A percentile compares a stretch with the other conserved stretches of the same genome.
phyloP scores from a whole-genome alignment of 805 yeast species.

The Cyberlindnera misumaiensis region DNA sequence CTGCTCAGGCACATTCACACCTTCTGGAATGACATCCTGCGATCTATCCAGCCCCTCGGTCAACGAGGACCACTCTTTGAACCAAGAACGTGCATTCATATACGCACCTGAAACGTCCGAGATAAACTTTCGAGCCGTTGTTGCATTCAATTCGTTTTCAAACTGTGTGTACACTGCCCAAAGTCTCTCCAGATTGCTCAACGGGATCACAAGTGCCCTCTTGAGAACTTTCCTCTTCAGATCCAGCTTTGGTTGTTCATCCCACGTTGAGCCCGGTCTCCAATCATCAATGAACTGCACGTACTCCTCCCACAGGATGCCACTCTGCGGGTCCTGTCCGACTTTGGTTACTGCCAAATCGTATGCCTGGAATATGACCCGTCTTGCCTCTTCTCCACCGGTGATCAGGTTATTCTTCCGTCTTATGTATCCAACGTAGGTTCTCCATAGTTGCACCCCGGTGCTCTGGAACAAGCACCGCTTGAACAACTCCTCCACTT shows the following conservation, averaged over 20 bases:
- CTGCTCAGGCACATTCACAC: conserved; percentile 28
- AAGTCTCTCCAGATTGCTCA: conserved; percentile 61
- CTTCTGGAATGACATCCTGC: conserved; percentile 24
- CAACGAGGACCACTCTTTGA: conserved; percentile 59
- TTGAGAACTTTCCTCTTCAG: conserved; percentile 67
- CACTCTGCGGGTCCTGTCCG: conserved; percentile 70
- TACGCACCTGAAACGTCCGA: conserved; percentile 78
- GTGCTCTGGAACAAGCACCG: conserved; percentile 55
- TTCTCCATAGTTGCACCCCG: conserved; percentile 64
- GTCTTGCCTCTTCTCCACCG: conserved; percentile 77
- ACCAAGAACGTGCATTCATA: conserved; percentile 79
- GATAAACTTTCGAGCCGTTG: conserved; percentile 78
- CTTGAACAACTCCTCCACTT: conserved; percentile 60
- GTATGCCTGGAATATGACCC: conserved; percentile 70
- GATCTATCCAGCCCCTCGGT: conserved; percentile 43
- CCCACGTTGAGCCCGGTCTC: conserved; percentile 79
- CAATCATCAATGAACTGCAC: conserved; percentile 70
- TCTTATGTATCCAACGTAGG: conserved; percentile 75
- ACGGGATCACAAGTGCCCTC: conserved; percentile 67
- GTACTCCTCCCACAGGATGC: conserved; percentile 75
- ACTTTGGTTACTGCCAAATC: conserved; percentile 74
- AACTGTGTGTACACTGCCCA: conserved; percentile 81
- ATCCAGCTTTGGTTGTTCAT: conserved; percentile 75
- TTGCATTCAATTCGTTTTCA: conserved; percentile 69
- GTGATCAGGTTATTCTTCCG: conserved; percentile 60